Percentiles rank a stretch among this genome's conserved stretches.
These are phyloP conservation scores for Fusarium algeriense DNA, from an alignment of 2,329 filamentous ascomycete species.

Conservation along the genomic window DNA sequence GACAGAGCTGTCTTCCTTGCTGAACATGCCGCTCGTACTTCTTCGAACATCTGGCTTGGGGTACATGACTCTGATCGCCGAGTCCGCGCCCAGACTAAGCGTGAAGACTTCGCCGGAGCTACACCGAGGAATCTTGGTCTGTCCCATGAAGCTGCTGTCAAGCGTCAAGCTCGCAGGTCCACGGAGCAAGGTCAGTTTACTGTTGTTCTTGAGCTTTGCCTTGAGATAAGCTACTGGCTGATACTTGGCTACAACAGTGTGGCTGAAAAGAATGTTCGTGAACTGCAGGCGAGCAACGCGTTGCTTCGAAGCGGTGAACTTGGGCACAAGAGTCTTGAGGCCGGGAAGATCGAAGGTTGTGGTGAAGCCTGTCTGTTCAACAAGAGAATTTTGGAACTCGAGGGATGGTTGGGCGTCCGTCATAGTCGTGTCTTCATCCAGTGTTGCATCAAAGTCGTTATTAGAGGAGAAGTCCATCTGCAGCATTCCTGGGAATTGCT, in stretches of 20 bases:
- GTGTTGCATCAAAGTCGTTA: slow-evolving; percentile 38
- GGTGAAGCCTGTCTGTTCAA: slow-evolving; percentile 71
- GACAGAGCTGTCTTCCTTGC: slow-evolving; percentile 63
- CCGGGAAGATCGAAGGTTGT: slow-evolving; percentile 72
- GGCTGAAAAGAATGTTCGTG: slow-evolving; percentile 63
- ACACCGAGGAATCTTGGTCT: slow-evolving; percentile 66
- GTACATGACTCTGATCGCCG: slow-evolving; percentile 67
- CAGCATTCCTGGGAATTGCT: not conserved
- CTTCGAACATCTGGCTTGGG: slow-evolving; percentile 67
- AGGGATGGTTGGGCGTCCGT: slow-evolving; percentile 48
- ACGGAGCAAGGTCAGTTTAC: slow-evolving; percentile 66
- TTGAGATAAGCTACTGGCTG: slow-evolving; percentile 70
- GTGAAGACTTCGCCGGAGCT: slow-evolving; percentile 65
- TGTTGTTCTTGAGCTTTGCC: slow-evolving; percentile 67
- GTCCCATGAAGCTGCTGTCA: slow-evolving; percentile 73
- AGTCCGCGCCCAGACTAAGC: slow-evolving; percentile 70
- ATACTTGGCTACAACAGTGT: slow-evolving; percentile 72
- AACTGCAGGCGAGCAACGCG: slow-evolving; percentile 69
- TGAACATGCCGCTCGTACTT: slow-evolving; percentile 64
- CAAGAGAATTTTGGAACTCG: slow-evolving; percentile 61
- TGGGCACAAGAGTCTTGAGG: slow-evolving; percentile 67
- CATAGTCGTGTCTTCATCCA: slow-evolving; percentile 50
- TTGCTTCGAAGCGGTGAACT: slow-evolving; percentile 65
- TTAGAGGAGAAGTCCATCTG: not conserved
- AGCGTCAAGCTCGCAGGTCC: slow-evolving; percentile 70